Evolutionary conservation across 257 asterid genomes (phyloP), one percentile per base, ranked within the genome.

Genomic region (Henckelia pumila): DNA sequence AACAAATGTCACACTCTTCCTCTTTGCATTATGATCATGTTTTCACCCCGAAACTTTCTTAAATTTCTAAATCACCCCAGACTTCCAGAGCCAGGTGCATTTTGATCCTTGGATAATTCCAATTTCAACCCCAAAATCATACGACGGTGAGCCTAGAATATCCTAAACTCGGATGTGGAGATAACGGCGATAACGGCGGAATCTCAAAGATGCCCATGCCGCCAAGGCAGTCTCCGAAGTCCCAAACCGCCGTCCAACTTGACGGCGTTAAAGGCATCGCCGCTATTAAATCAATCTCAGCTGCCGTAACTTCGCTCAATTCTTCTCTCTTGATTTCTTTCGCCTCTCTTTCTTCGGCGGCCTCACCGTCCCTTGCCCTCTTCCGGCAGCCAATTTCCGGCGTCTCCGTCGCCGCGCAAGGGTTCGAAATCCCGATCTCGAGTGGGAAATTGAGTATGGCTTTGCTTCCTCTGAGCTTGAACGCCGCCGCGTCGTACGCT

Each of bases 221-320:
- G 25, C 88, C 91, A 67, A 78, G 75, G n/a, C 28, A 80, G 25
- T 85, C 84, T 3, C 76, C 80, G 33, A 72, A 20, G 57, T 80
- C 86, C 91, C 88, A 85, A 67, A 85, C 80, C 2, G 91, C 44
- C 52, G 59, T 71, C 91, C 91, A 85, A 68, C 40, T 80, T 0
- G 91, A 80, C 40, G 88, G 91, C 59, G 88, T 85, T 61, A 82
- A 74, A 6, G 91, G 84, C 13, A 57, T 64, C 0, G 77, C 77
- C 0, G 73, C 66, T 3, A 65, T 13, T 25, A 53, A 1, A 33
- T 47, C 69, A 24, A 57, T 4, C 8, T 73, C 74, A 16, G n/a
- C 3, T 16, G 9, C 1, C 6, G 17, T 58, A 11, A 57, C 28
- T 22, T 59, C 72, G 6, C 59, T 62, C 4, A 25, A 19, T 1